These are phyloP conservation scores for Apiotrichum akiyoshidainum DNA, from an alignment of 1,284 basidiomycete species.

Conservation along the genomic window DNA sequence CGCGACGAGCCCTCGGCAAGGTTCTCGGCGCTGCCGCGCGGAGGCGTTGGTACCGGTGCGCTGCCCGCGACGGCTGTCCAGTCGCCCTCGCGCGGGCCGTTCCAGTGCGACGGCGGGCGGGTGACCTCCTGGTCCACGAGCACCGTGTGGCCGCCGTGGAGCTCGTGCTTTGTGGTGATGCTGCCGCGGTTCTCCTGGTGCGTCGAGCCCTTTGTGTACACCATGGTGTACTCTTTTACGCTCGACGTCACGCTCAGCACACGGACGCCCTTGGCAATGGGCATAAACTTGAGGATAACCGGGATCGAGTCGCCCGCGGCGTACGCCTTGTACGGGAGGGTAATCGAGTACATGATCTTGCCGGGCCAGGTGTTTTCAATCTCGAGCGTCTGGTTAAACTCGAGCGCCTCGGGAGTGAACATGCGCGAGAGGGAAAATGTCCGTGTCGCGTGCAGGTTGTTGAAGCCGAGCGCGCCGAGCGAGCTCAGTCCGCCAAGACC, in stretches of 20 bases:
- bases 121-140: slow-evolving; percentile 29
- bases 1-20: neutral
- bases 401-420: slow-evolving; percentile 75
- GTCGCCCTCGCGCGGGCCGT: slow-evolving; percentile 1
- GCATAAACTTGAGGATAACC: slow-evolving; percentile 79
- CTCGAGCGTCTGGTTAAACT: slow-evolving; percentile 91
- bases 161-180: slow-evolving; percentile 66
- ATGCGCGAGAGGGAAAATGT: slow-evolving; percentile 69
- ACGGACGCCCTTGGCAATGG: slow-evolving; percentile 75
- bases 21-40: slow-evolving; percentile 4
- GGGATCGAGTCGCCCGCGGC: slow-evolving; percentile 80
- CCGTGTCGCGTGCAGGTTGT: slow-evolving; percentile 66
- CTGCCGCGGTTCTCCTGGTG: slow-evolving; percentile 66
- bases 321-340: slow-evolving; percentile 63
- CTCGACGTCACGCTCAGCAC: slow-evolving; percentile 66
- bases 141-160: slow-evolving; percentile 60
- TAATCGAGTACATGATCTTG: slow-evolving; percentile 85
- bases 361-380: slow-evolving; percentile 92
- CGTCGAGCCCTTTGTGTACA: slow-evolving; percentile 60
- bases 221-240: slow-evolving; percentile 67
- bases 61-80: neutral
- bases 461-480: slow-evolving; percentile 25
- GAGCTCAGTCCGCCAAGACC: slow-evolving; percentile 47
- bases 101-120: slow-evolving; percentile 31
- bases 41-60: neutral